Evolutionary conservation across 225 moss, liverwort and hornwort species (phyloP), one percentile per base, ranked within the genome.

Genomic region (Pleurozium schreberi): DNA sequence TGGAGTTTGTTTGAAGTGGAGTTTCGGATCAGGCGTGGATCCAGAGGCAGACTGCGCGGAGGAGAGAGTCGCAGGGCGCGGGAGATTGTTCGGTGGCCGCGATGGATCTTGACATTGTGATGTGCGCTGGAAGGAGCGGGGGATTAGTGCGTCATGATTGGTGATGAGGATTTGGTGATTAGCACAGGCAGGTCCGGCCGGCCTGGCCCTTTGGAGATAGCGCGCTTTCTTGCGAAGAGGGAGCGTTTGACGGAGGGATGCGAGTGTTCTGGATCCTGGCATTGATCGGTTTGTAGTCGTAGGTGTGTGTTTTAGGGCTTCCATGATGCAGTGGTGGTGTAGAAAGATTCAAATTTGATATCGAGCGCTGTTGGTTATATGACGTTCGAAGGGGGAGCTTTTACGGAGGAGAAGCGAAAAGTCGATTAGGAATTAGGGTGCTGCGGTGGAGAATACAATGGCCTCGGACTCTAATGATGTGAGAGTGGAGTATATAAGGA

Each of bases 401-500:
- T 86, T 73, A 50, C 85, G 89, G 61, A 89, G 77, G 76, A 65
- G 85, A 90, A 77, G 57, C 57, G 57, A 57, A 86, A 81, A 85
- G 81, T 73, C 27, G 80, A 85, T 82, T 90, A 85, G 83, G 90
- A 86, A 81, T 90, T 88, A 69, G 82, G 90, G 90, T 70, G 89
- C 71, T n/a, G 87, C 65, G 90, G 86, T n/a, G 84, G 88, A 85
- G 83, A 62, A 89, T 57, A 88, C 85, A 45, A 93, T 93, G 93
- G 93, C 92, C 74, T 90, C 92, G 74, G 93, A 93, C 85, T 90
- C 95, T 66, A 91, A 89, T 88, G 97, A 97, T 94, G 94, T 96
- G 95, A 95, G 95, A 93, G 96, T 91, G 89, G 96, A 97, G 90
- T 94, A 97, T 88, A 96, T 97, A 87, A 95, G 96, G 90, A 97